These are phyloP conservation scores for Xanthoconium stramineum DNA, from an alignment of 768 basidiomycete genomes.

Conservation along the genomic window DNA sequence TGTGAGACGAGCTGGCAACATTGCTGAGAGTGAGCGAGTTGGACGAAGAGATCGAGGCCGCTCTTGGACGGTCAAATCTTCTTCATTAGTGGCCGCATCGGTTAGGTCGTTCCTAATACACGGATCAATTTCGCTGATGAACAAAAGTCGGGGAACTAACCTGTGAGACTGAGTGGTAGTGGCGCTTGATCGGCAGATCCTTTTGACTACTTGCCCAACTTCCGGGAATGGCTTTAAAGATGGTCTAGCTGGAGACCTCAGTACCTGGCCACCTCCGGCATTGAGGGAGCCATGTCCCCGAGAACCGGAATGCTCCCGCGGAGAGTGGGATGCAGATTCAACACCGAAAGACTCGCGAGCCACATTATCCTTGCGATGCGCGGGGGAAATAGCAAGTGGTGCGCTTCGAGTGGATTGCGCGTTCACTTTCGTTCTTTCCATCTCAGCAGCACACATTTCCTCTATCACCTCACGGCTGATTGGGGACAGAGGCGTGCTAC, in stretches of 20 bases:
- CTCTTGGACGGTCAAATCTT: background rate
- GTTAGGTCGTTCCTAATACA: background rate
- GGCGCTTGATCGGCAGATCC: background rate
- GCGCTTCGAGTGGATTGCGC: background rate
- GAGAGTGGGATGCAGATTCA: background rate
- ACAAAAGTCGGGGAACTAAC: slow-evolving; percentile 1
- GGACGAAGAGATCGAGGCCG: background rate
- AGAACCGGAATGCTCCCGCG: background rate
- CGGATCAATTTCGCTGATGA: background rate
- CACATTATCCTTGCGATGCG: background rate
- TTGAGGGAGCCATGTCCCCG: background rate
- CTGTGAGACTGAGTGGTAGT: background rate
- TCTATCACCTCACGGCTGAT: slow-evolving; percentile 17
- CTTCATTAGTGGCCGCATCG: background rate
- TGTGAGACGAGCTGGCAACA: background rate
- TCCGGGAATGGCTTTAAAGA: background rate
- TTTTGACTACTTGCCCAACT: background rate
- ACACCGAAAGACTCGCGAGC: background rate
- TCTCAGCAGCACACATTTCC: slow-evolving; percentile 10
- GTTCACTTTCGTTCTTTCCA: background rate
- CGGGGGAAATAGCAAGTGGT: background rate
- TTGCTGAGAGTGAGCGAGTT: background rate
- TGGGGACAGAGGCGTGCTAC: slow-evolving; percentile 17
- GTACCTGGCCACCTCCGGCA: background rate
- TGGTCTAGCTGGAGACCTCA: background rate